Conservation (phyloP, 768 basidiomycete species). For the Boletus fagicola region DNA sequence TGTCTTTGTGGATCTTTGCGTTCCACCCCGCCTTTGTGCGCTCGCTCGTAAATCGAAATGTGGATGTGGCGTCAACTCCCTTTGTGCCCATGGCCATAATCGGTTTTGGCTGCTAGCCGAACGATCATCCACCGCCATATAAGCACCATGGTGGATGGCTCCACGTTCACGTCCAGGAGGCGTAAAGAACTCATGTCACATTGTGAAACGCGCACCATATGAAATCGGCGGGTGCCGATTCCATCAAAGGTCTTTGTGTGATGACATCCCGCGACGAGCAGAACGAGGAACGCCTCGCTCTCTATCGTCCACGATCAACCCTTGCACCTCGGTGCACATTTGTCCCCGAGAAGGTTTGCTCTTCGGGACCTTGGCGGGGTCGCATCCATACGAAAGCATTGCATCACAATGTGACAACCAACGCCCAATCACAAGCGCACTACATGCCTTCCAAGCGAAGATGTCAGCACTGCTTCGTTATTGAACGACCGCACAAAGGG, state of each 20-base stretch:
- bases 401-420: not conserved
- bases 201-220: not conserved
- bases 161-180: slow-evolving; percentile 2
- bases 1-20: slow-evolving; percentile 8
- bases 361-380: not conserved
- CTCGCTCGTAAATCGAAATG: not conserved
- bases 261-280: not conserved
- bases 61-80: not conserved
- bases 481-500: slow-evolving; percentile 7
- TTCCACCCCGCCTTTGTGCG: slow-evolving; percentile 17
- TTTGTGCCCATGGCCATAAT: slow-evolving; percentile 11
- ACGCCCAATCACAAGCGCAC: not conserved
- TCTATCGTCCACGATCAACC: not conserved
- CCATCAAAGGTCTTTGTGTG: not conserved
- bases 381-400: not conserved
- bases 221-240: not conserved
- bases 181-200: not conserved
- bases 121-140: not conserved
- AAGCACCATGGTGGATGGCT: not conserved
- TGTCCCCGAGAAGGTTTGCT: not conserved
- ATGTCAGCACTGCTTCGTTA: not conserved
- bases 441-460: slow-evolving; percentile 2
- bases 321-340: too few relatives aligned
- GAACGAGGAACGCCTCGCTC: not conserved
- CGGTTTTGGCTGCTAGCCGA: not conserved